Percentiles rank a stretch among this genome's conserved stretches.
phyloP scores from a whole-genome alignment of 2,329 filamentous ascomycete genomes.

The Hypoxylon sp. region DNA sequence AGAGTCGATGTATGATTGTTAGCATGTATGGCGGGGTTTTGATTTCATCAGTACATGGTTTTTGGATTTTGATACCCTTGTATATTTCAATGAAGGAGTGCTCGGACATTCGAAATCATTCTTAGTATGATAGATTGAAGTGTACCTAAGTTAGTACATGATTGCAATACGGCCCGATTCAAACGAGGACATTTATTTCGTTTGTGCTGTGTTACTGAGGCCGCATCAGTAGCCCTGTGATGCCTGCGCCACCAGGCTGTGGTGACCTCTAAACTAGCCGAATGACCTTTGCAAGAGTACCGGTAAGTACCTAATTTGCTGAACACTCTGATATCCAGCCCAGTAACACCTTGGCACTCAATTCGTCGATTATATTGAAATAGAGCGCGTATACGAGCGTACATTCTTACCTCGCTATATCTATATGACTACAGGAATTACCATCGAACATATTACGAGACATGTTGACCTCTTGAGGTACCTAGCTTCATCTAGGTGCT shows the following conservation, averaged over 20 bases:
- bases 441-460: not conserved
- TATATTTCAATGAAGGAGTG: slow-evolving; percentile 23
- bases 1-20: slow-evolving; percentile 30
- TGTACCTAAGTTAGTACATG: too few relatives aligned
- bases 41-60: slow-evolving; percentile 13
- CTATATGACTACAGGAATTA: not conserved
- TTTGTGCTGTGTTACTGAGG: not conserved
- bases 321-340: too few relatives aligned
- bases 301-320: not conserved
- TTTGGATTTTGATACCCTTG: slow-evolving; percentile 38
- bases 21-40: not conserved
- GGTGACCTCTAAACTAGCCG: not conserved
- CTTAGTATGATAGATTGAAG: not conserved
- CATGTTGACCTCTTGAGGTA: not conserved
- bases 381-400: too few relatives aligned
- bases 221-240: not conserved
- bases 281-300: not conserved
- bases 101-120: not conserved
- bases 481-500: not conserved
- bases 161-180: not conserved
- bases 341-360: too few relatives aligned
- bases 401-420: not conserved
- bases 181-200: too few relatives aligned
- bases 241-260: not conserved
- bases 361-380: too few relatives aligned